phyloP scores from a whole-genome alignment of 306 rosid species.

The Vigna trinervia region DNA sequence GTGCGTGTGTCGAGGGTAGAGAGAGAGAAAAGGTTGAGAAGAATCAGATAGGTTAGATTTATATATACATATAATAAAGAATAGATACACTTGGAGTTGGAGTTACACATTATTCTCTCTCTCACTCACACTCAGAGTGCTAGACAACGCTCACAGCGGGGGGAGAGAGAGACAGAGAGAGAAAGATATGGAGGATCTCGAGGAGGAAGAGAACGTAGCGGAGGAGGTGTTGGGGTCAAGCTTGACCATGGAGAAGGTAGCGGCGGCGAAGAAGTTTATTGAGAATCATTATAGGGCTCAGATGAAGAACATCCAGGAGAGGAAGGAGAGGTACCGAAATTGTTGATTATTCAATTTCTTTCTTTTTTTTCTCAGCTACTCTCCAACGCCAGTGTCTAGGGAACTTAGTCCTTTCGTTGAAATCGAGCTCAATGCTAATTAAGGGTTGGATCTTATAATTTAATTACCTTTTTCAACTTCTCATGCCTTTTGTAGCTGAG shows the following conservation, averaged over 20 bases:
- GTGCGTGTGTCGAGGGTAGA: constrained; percentile 40
- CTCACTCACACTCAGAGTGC: constrained; percentile 46
- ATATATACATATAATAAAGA: constrained; percentile 23
- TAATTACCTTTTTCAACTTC: constrained; percentile 42
- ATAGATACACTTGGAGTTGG: constrained; percentile 47
- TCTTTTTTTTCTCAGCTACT: constrained; percentile 35
- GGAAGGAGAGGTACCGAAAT: constrained; percentile 80
- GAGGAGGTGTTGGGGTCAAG: constrained; percentile 85
- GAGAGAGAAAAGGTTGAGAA: constrained; percentile 40
- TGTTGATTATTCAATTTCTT: constrained; percentile 22
- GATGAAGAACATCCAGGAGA: constrained; percentile 95
- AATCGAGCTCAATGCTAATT: constrained; percentile 47
- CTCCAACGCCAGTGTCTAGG: constrained; percentile 31
- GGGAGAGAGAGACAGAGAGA: constrained; percentile 46
- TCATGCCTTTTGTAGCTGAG: constrained; percentile 36
- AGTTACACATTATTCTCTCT: constrained; percentile 47
- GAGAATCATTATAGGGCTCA: constrained; percentile 97
- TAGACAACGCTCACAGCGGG: constrained; percentile 6
- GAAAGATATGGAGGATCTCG: constrained; percentile 70
- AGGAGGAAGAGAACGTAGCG: constrained; percentile 60
- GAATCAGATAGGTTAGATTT: constrained; percentile 47
- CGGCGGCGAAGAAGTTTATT: constrained; percentile 95
- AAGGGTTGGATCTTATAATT: constrained; percentile 51
- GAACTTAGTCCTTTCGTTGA: not conserved
- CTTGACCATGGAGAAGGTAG: constrained; percentile 98